Percentiles rank a stretch among this genome's conserved stretches.
These are phyloP conservation scores for Spathaspora arborariae DNA, from an alignment of 805 yeast species.

Conservation along the genomic window DNA sequence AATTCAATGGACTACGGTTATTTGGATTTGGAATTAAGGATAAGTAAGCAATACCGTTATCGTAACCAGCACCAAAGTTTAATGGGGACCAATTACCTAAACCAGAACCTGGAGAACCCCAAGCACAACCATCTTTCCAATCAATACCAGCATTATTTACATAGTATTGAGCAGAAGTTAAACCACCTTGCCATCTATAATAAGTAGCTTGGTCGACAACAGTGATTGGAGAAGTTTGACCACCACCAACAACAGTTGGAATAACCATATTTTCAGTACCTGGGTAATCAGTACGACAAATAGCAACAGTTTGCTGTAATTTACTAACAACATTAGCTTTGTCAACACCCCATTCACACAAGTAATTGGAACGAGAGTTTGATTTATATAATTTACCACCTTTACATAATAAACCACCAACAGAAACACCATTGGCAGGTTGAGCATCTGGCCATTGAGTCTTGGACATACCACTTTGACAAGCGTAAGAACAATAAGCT, in stretches of 20 bases:
- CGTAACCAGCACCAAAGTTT: slow-evolving; percentile 72
- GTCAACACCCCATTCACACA: slow-evolving; percentile 64
- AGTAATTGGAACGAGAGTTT: slow-evolving; percentile 44
- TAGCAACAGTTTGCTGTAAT: slow-evolving; percentile 50
- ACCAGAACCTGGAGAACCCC: slow-evolving; percentile 59
- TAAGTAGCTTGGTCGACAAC: slow-evolving; percentile 59
- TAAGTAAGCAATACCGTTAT: slow-evolving; percentile 57
- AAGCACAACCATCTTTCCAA: slow-evolving; percentile 66
- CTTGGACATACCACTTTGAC: slow-evolving; percentile 78
- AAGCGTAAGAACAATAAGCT: slow-evolving; percentile 71
- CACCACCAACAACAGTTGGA: slow-evolving; percentile 61
- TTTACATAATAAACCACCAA: slow-evolving; percentile 68
- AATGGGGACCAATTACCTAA: slow-evolving; percentile 82
- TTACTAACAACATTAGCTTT: slow-evolving; percentile 53
- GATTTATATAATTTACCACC: slow-evolving; percentile 61
- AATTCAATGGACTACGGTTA: slow-evolving; percentile 45
- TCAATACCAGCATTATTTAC: slow-evolving; percentile 72
- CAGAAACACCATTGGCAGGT: slow-evolving; percentile 65
- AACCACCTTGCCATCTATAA: slow-evolving; percentile 59
- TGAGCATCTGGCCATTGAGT: slow-evolving; percentile 73
- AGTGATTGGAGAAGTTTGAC: slow-evolving; percentile 47
- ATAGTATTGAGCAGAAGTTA: slow-evolving; percentile 70
- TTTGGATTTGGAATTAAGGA: slow-evolving; percentile 78
- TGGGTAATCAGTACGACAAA: slow-evolving; percentile 79
- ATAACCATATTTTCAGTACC: slow-evolving; percentile 79